Conservation (phyloP, 805 yeast genomes). For the Wickerhamiella lipophila region DNA sequence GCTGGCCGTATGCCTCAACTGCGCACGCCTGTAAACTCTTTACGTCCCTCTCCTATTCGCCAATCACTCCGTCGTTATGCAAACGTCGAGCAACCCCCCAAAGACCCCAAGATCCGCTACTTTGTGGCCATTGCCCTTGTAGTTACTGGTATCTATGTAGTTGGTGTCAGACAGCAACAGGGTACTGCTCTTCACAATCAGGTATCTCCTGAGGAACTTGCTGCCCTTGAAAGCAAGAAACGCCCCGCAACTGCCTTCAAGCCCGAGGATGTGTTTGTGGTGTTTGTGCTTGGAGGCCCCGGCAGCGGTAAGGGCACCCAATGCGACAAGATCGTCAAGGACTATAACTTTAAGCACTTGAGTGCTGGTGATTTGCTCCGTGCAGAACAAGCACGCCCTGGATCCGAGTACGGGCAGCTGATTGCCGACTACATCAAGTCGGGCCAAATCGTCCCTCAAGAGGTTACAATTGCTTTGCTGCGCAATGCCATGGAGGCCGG, state of each 20-base stretch:
- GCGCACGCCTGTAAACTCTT: background rate
- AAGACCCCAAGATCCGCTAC: constrained; percentile 27
- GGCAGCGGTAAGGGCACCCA: constrained; percentile 98
- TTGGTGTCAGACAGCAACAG: constrained; percentile 24
- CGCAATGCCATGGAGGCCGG: constrained; percentile 58
- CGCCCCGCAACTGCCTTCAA: constrained; percentile 36
- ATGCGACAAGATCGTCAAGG: constrained; percentile 69
- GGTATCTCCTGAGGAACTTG: constrained; percentile 26
- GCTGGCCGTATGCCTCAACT: background rate
- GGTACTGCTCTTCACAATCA: constrained; percentile 22
- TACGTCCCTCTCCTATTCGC: background rate
- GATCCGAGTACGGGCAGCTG: constrained; percentile 72
- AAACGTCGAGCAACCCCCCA: constrained; percentile 11
- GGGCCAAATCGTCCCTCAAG: constrained; percentile 88
- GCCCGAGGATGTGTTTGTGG: constrained; percentile 59
- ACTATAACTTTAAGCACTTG: constrained; percentile 72
- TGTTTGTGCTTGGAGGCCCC: constrained; percentile 93
- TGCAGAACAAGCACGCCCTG: constrained; percentile 76
- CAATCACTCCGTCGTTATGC: constrained; percentile 3
- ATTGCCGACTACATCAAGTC: constrained; percentile 75
- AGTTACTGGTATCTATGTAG: constrained; percentile 27
- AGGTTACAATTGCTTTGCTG: constrained; percentile 70
- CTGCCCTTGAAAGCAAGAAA: constrained; percentile 26
- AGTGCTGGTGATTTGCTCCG: constrained; percentile 95
- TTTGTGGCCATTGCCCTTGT: constrained; percentile 25